Base-by-base conservation (phyloP, 208 protist genomes). In the Trypanosoma scelopori region DNA sequence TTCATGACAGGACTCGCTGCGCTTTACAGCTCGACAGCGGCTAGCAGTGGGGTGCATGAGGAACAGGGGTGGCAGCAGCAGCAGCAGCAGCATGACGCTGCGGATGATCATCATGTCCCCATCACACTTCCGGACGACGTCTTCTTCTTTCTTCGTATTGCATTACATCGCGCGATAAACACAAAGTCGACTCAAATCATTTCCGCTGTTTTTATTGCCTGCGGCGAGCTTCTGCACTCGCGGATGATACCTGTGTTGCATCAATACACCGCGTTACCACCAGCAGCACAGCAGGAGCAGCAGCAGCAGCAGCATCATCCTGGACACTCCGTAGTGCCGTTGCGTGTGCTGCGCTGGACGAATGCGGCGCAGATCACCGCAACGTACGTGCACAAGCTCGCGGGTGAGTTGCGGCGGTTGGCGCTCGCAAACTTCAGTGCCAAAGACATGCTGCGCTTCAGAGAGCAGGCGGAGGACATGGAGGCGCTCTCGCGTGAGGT, bases 61-160 rank as follows among this genome's bases (percentile, higher is more conserved):
- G 51, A 23, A 16, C 9, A n/a, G 22, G 56, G 76, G 43, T 42
- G 63, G 12, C 68, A 69, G 13, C 58, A 82, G 48, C 28, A 30
- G 43, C 35, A 63, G 12, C 68, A 69, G 13, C 58, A 82, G 48
- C 28, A 30, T 7, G 45, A 53, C 27, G 7, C 32, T n/a, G 12
- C 35, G 15, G 16, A 15, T 71, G 61, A 73, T 60, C 30, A 63
- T 75, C 67, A 70, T 53, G 72, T 69, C 11, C 39, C 69, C 4
- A 76, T 92, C 49, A 90, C 84, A 23, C 65, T 94, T 25, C 60
- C 81, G 0, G 89, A 95, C 37, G 89, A 95, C 59, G 73, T 92
- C 39, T 95, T 95, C 64, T 95, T 87, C 60, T 84, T 95, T 43
- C 56, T 95, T 22, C 89, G 89, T 48, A 81, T 92, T 45, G 81